phyloP scores from a whole-genome alignment of 1,139 yeast species.

The Chernovozyma aurita region DNA sequence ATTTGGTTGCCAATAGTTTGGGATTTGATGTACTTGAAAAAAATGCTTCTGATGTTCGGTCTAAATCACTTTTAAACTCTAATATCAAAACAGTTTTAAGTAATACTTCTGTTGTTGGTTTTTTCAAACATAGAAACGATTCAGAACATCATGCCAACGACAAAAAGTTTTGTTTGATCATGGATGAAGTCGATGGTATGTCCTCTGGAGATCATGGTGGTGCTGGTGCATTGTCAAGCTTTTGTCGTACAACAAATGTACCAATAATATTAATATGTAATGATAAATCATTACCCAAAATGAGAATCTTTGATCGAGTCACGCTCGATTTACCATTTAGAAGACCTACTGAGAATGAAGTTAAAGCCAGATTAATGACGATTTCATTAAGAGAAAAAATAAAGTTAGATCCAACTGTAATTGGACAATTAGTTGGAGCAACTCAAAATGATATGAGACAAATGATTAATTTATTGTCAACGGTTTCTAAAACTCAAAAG shows the following conservation, averaged over 20 bases:
- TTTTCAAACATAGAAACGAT: constrained; percentile 44
- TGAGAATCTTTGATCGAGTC: constrained; percentile 93
- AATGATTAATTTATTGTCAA: constrained; percentile 82
- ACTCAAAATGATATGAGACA: constrained; percentile 93
- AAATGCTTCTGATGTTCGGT: constrained; percentile 86
- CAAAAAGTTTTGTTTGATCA: constrained; percentile 65
- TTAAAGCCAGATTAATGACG: constrained; percentile 81
- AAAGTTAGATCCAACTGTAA: constrained; percentile 71
- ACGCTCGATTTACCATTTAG: constrained; percentile 80
- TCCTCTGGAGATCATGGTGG: constrained; percentile 99
- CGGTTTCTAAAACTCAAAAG: constrained; percentile 71
- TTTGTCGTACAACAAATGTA: constrained; percentile 78
- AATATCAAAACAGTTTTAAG: constrained; percentile 68
- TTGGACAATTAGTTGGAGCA: constrained; percentile 80
- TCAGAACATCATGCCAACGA: constrained; percentile 34
- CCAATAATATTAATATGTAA: constrained; percentile 94
- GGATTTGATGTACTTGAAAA: constrained; percentile 74
- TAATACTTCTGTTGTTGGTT: constrained; percentile 83
- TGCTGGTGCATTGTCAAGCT: constrained; percentile 88
- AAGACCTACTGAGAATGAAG: constrained; percentile 80
- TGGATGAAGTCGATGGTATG: constrained; percentile 99
- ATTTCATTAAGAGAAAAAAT: constrained; percentile 84
- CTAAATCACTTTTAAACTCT: constrained; percentile 67
- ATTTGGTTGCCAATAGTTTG: constrained; percentile 59
- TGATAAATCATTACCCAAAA: constrained; percentile 86